phyloP scores from a whole-genome alignment of 2,329 filamentous ascomycete species.

The Alternaria rosae region DNA sequence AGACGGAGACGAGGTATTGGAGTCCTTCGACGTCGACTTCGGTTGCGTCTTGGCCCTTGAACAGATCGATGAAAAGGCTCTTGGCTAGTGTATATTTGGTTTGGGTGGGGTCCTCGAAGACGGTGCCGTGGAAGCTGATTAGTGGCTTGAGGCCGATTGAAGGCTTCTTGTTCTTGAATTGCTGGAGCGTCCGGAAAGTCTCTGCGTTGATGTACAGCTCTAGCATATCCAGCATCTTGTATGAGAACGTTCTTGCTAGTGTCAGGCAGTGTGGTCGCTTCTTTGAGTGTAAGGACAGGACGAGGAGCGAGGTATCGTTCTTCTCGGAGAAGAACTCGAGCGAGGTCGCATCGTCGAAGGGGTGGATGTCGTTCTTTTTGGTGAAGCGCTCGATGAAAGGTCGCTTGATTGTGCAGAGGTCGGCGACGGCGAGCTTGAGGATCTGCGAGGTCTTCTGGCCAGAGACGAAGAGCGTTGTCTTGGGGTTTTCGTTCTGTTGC shows the following conservation, averaged over 20 bases:
- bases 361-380: conserved; percentile 96
- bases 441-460: conserved; percentile 85
- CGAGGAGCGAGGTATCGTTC: conserved; percentile 87
- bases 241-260: conserved; percentile 79
- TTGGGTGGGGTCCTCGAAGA: conserved; percentile 81
- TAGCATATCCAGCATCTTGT: conserved; percentile 93
- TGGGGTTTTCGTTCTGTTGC: conserved; percentile 87
- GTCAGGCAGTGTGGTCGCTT: conserved; percentile 94
- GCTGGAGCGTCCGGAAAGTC: conserved; percentile 71
- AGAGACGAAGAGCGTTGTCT: conserved; percentile 86
- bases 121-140: conserved; percentile 86
- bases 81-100: conserved; percentile 87
- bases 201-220: conserved; percentile 84
- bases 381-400: conserved; percentile 88
- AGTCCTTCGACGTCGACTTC: conserved; percentile 95
- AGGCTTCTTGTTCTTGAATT: conserved; percentile 71
- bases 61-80: conserved; percentile 87
- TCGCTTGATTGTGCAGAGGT: conserved; percentile 83
- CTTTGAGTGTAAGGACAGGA: conserved; percentile 87
- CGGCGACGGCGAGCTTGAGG: conserved; percentile 81
- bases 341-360: conserved; percentile 87
- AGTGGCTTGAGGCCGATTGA: conserved; percentile 87
- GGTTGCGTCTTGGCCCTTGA: conserved; percentile 79
- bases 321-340: conserved; percentile 96
- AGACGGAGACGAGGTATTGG: conserved; percentile 86